These are phyloP conservation scores for Colletotrichum tabaci DNA, from an alignment of 2,329 filamentous ascomycete species.

Conservation along the genomic window DNA sequence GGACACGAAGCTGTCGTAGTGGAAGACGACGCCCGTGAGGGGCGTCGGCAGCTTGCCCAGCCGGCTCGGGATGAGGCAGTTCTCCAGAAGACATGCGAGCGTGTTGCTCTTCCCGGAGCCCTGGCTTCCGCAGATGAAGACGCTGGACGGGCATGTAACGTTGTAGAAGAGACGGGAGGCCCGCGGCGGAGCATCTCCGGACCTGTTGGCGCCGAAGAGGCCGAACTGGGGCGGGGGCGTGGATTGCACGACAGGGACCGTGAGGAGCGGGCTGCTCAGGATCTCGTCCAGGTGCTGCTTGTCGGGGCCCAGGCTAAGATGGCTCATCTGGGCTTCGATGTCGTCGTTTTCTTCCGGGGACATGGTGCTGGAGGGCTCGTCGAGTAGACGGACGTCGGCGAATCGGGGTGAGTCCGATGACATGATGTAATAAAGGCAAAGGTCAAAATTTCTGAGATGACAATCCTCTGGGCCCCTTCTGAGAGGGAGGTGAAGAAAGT, in stretches of 20 bases:
- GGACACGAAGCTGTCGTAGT: conserved; percentile 72
- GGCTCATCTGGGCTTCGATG: not conserved
- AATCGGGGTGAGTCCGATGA: too few relatives aligned
- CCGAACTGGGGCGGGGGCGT: conserved; percentile 23
- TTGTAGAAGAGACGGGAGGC: conserved; percentile 59
- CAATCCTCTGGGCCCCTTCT: too few relatives aligned
- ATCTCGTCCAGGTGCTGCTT: conserved; percentile 26
- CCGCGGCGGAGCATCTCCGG: conserved; percentile 18
- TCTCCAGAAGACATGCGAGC: conserved; percentile 69
- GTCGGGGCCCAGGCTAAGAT: conserved; percentile 3
- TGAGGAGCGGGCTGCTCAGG: conserved; percentile 33
- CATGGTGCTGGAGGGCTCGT: too few relatives aligned
- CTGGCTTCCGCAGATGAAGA: conserved; percentile 76
- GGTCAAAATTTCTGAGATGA: too few relatives aligned
- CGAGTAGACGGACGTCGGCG: too few relatives aligned
- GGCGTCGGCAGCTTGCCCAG: conserved; percentile 65
- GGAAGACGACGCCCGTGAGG: conserved; percentile 74
- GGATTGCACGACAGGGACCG: not conserved
- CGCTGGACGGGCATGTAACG: conserved; percentile 66
- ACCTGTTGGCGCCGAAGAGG: conserved; percentile 46
- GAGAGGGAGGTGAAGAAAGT: too few relatives aligned
- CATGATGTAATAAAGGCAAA: too few relatives aligned
- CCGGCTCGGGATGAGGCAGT: conserved; percentile 64
- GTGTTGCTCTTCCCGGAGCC: conserved; percentile 77
- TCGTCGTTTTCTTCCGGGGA: too few relatives aligned